Percentiles rank a stretch among this genome's conserved stretches.
phyloP scores from a whole-genome alignment of 2,329 filamentous ascomycete species.

The Onygenales sp. region DNA sequence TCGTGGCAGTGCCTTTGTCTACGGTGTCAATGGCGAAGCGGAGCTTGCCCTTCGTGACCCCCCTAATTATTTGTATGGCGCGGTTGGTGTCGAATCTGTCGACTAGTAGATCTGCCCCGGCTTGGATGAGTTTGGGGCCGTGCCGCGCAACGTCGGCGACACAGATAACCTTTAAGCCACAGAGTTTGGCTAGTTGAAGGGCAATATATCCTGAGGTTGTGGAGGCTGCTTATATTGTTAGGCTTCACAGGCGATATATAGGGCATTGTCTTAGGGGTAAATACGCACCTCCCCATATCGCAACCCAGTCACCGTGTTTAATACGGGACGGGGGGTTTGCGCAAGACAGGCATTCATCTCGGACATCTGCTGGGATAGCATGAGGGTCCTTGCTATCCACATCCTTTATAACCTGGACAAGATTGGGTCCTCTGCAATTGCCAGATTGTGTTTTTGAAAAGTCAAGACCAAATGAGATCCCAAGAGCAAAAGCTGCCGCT shows the following conservation, averaged over 20 bases:
- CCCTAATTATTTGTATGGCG: constrained; percentile 55
- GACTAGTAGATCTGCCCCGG: constrained; percentile 55
- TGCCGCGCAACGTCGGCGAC: constrained; percentile 60
- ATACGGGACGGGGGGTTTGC: constrained; percentile 46
- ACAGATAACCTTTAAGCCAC: constrained; percentile 54
- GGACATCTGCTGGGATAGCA: constrained; percentile 50
- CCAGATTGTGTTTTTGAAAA: constrained; percentile 37
- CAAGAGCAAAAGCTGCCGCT: constrained; percentile 56
- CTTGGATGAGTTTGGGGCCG: constrained; percentile 46
- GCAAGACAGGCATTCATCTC: constrained; percentile 51
- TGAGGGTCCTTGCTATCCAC: constrained; percentile 31
- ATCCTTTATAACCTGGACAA: constrained; percentile 42
- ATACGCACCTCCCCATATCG: constrained; percentile 59
- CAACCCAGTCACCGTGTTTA: constrained; percentile 56
- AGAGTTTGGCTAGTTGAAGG: constrained; percentile 58
- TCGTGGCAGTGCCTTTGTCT: constrained; percentile 53
- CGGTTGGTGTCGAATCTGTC: constrained; percentile 57
- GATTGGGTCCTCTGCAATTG: constrained; percentile 46
- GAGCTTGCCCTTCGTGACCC: constrained; percentile 47
- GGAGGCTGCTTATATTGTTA: constrained; percentile 37
- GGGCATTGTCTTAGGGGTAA: background rate
- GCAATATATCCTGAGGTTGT: constrained; percentile 60
- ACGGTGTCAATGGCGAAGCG: constrained; percentile 62
- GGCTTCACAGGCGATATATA: background rate
- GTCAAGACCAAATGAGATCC: constrained; percentile 60